Evolutionary conservation across 495 filamentous ascomycete species (phyloP).

Genomic region (Bacidia gigantensis): DNA sequence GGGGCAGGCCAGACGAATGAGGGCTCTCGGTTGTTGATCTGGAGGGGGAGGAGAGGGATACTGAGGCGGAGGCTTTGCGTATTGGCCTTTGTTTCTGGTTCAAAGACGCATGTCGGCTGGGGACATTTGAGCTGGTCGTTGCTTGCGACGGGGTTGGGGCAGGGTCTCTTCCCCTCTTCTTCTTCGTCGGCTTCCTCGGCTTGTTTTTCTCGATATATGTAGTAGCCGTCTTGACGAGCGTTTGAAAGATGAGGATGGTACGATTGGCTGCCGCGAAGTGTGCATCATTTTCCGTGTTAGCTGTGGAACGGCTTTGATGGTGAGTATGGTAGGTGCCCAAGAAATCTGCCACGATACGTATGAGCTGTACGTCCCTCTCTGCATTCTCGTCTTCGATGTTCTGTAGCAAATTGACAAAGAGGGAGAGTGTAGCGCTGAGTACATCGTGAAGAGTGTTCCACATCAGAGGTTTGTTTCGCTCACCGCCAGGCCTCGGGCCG

Average conservation of each 20-base stretch:
- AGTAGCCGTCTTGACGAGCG: background rate
- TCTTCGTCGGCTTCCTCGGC: background rate
- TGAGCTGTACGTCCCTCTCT: background rate
- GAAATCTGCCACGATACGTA: background rate
- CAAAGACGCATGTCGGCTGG: no score
- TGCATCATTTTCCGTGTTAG: no score
- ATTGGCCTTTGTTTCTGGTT: background rate
- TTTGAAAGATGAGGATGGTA: background rate
- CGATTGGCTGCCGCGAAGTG: background rate
- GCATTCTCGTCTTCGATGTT: background rate
- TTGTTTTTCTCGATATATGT: background rate
- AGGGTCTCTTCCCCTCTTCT: background rate
- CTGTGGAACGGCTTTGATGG: background rate
- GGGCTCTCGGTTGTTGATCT: background rate
- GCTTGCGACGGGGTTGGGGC: background rate
- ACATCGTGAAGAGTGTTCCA: background rate
- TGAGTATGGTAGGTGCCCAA: background rate
- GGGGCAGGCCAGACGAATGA: background rate
- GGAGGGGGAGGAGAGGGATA: background rate
- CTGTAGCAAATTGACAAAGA: background rate
- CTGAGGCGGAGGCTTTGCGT: background rate
- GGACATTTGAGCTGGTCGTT: background rate
- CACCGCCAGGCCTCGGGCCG: background rate
- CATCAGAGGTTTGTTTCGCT: background rate
- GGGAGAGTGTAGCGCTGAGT: background rate